Evolutionary conservation across 768 basidiomycete species (phyloP), one percentile per base, ranked within the genome.

Genomic region (Russula foetens): DNA sequence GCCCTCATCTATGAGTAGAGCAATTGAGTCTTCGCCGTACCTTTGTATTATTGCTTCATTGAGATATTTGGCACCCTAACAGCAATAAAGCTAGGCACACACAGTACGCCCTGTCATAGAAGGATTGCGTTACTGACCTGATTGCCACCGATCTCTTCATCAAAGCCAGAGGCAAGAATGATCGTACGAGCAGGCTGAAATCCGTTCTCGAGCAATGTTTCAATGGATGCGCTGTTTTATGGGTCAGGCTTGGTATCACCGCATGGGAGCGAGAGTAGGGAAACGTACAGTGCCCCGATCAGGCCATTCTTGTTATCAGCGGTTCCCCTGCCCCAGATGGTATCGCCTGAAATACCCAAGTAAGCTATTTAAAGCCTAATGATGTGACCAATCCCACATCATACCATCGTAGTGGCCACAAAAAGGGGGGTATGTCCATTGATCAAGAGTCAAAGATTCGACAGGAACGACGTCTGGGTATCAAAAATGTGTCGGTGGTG

Each of bases 1-100:
- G 70, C 92, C 93, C 76, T 97, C 94, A 69, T 97, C 94, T 38
- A 98, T 77, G 46, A 96, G 71, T 69, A 96, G 77, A 0, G 88
- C 83, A 68, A 92, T 83, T 3, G 82, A 80, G 68, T 92, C 72
- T 60, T 81, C 70, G 35, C 92, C 92, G 69, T 88, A 94, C 15
- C 75, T 77, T 2, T 77, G 66, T 49, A 81, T 69, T 26, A 97
- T 71, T 44, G 74, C 73, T 11, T 73, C 68, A 0, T 75, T 75
- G 39, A 88, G 74, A 4, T 68, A 67, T 26, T 71, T 70, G 8
- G 85, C 86, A 28, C 85, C 85, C 82, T 87, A 63, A 38, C 31
- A 21, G 38, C 11, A 51, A 33, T 4, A 35, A 31, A 39, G 26
- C n/a, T 24, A 14, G 41, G 9, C n/a, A n/a, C n/a, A 15, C 31